A percentile compares a stretch with the other conserved stretches of the same genome.
Conservation (phyloP, 2,329 filamentous ascomycete species). For the Ceratocystiopsis brevicomis region DNA sequence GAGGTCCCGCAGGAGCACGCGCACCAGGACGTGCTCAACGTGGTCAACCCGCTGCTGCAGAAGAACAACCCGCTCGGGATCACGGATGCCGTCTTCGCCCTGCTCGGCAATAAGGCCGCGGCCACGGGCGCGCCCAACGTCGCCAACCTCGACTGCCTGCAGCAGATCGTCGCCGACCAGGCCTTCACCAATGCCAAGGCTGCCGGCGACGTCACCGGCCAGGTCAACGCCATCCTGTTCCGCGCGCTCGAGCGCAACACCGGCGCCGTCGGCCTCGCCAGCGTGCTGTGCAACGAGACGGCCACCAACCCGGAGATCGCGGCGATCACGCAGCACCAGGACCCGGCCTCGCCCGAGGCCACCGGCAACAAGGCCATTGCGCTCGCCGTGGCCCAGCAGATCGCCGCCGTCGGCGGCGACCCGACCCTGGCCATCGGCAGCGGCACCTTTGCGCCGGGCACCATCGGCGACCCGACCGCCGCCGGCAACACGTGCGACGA, state of each 20-base stretch:
- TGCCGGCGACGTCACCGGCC: conserved; percentile 29
- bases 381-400: conserved; percentile 38
- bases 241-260: conserved; percentile 42
- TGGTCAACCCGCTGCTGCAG: conserved; percentile 19
- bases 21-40: conserved; percentile 24
- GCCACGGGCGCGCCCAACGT: conserved; percentile 15
- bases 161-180: conserved; percentile 38
- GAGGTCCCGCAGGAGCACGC: conserved; percentile 35
- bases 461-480: conserved; percentile 19
- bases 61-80: conserved; percentile 30
- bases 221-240: conserved; percentile 34
- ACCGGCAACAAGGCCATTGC: conserved; percentile 40
- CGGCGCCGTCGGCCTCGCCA: conserved; percentile 34
- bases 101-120: conserved; percentile 26
- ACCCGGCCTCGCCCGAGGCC: conserved; percentile 40
- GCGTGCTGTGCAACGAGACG: conserved; percentile 36
- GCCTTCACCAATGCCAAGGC: conserved; percentile 43
- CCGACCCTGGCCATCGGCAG: conserved; percentile 39
- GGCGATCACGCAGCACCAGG: conserved; percentile 45
- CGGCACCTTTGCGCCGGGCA: conserved; percentile 44
- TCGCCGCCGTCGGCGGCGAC: conserved; percentile 42
- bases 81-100: conserved; percentile 26
- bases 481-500: conserved; percentile 36
- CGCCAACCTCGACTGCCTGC: conserved; percentile 34
- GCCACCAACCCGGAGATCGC: conserved; percentile 44